These are phyloP conservation scores for Strigomonas galati DNA, from an alignment of 208 protist genomes.

Conservation along the genomic window DNA sequence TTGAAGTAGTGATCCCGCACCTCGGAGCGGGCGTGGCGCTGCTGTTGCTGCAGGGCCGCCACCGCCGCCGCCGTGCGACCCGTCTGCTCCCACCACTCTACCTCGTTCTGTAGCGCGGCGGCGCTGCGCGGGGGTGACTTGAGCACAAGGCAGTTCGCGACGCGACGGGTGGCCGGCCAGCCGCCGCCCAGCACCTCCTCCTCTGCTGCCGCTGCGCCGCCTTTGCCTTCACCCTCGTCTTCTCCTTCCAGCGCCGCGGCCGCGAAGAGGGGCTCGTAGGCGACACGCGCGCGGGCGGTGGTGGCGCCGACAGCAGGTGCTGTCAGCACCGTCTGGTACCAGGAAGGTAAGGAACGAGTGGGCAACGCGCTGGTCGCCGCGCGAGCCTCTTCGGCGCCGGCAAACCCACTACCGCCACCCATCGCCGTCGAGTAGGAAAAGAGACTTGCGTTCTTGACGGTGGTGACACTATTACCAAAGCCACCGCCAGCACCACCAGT, in stretches of 20 bases:
- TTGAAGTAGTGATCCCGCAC: too few relatives aligned
- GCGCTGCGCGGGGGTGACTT: not conserved
- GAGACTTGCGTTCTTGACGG: too few relatives aligned
- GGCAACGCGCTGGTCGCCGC: slow-evolving; percentile 17
- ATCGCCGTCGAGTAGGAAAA: too few relatives aligned
- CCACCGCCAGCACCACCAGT: too few relatives aligned
- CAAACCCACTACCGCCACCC: too few relatives aligned
- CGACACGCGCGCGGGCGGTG: not conserved
- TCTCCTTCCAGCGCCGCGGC: slow-evolving; percentile 1
- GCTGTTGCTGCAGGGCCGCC: too few relatives aligned
- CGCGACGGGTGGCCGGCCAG: slow-evolving; percentile 8
- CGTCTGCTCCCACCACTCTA: not conserved
- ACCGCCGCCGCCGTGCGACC: too few relatives aligned
- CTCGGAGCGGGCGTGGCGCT: too few relatives aligned
- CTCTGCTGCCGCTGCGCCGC: slow-evolving; percentile 12
- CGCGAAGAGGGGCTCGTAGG: slow-evolving; percentile 1
- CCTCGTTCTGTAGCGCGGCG: not conserved
- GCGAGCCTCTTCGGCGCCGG: not conserved
- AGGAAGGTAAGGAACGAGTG: slow-evolving; percentile 39
- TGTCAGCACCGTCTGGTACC: slow-evolving; percentile 68
- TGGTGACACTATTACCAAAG: too few relatives aligned
- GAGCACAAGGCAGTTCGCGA: not conserved
- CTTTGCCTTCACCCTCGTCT: slow-evolving; percentile 14
- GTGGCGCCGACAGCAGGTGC: slow-evolving; percentile 34
- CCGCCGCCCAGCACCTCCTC: slow-evolving; percentile 5